phyloP scores from a whole-genome alignment of 2,329 filamentous ascomycete species.

The Penicillium sp. region DNA sequence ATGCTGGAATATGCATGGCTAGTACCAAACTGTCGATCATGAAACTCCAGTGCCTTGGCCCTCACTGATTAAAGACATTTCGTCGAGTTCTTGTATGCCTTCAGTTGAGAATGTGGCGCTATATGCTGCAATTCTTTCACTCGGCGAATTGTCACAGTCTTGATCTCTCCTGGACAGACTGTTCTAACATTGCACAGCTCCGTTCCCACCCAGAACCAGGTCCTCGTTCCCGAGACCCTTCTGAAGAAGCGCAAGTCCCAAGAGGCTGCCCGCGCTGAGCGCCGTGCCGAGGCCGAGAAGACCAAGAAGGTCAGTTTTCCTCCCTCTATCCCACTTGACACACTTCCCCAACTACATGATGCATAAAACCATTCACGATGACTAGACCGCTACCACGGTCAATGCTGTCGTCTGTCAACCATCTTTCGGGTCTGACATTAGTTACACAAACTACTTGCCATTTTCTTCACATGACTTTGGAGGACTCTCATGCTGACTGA shows the following conservation, averaged over 20 bases:
- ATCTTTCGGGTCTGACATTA: conserved; percentile 70
- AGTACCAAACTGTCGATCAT: conserved; percentile 21
- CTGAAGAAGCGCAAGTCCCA: conserved; percentile 99
- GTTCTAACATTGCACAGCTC: conserved; percentile 72
- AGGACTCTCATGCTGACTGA: conserved; percentile 27
- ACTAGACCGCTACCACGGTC: conserved; percentile 78
- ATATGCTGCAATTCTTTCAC: conserved; percentile 85
- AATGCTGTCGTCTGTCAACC: conserved; percentile 80
- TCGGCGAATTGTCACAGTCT: conserved; percentile 67
- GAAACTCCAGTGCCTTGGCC: conserved; percentile 25
- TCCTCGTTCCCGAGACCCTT: conserved; percentile 98
- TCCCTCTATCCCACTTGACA: background rate
- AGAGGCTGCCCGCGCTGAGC: conserved; percentile 97
- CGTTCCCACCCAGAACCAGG: conserved; percentile 90
- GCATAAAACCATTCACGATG: conserved; percentile 70
- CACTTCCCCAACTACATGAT: conserved; percentile 61
- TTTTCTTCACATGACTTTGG: conserved; percentile 10
- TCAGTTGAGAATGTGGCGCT: conserved; percentile 86
- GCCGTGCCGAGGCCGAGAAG: conserved; percentile 73
- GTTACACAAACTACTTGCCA: conserved; percentile 20
- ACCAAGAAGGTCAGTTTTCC: conserved; percentile 74
- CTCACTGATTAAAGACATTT: conserved; percentile 78
- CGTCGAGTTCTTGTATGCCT: conserved; percentile 69
- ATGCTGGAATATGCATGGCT: conserved; percentile 28
- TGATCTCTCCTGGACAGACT: conserved; percentile 67